Conservation (phyloP, 495 filamentous ascomycete genomes). For the Penicillium robsamsonii region DNA sequence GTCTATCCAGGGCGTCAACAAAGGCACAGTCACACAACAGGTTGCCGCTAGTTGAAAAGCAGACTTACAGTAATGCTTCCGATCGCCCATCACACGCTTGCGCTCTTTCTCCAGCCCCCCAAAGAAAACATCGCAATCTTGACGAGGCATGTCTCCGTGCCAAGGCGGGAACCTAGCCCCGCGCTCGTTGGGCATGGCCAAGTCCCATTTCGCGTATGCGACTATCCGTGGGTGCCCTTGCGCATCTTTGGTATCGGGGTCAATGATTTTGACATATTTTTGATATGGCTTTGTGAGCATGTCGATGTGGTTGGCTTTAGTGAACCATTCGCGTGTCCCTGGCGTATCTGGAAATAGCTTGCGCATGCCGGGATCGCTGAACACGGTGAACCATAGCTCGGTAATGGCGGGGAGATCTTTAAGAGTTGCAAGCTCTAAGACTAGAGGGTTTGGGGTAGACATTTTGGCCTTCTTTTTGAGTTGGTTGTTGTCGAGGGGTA, state of each 20-base stretch:
- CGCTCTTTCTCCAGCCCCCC: slow-evolving; percentile 16
- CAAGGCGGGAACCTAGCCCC: slow-evolving; percentile 29
- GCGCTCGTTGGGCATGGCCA: slow-evolving; percentile 23
- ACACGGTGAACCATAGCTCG: slow-evolving; percentile 29
- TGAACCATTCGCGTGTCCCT: slow-evolving; percentile 25
- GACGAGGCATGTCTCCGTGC: slow-evolving; percentile 20
- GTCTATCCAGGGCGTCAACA: slow-evolving; percentile 19
- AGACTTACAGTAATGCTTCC: slow-evolving; percentile 27
- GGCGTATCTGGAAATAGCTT: slow-evolving; percentile 29
- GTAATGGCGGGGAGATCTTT: slow-evolving; percentile 27
- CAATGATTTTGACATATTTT: slow-evolving; percentile 30
- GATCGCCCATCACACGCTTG: slow-evolving; percentile 25
- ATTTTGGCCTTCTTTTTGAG: slow-evolving; percentile 4
- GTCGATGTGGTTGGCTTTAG: slow-evolving; percentile 19
- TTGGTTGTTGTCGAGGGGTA: not conserved
- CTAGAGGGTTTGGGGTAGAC: slow-evolving; percentile 5
- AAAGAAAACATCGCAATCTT: slow-evolving; percentile 22
- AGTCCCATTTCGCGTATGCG: slow-evolving; percentile 33
- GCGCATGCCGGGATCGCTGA: slow-evolving; percentile 21
- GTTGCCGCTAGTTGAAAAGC: not conserved
- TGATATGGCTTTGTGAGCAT: slow-evolving; percentile 24
- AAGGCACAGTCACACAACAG: not conserved
- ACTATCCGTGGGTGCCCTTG: slow-evolving; percentile 20
- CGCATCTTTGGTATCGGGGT: slow-evolving; percentile 15
- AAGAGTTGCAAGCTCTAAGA: slow-evolving; percentile 19